phyloP scores from a whole-genome alignment of 371 early-diverging fungal genomes.

The Circinella umbellata region DNA sequence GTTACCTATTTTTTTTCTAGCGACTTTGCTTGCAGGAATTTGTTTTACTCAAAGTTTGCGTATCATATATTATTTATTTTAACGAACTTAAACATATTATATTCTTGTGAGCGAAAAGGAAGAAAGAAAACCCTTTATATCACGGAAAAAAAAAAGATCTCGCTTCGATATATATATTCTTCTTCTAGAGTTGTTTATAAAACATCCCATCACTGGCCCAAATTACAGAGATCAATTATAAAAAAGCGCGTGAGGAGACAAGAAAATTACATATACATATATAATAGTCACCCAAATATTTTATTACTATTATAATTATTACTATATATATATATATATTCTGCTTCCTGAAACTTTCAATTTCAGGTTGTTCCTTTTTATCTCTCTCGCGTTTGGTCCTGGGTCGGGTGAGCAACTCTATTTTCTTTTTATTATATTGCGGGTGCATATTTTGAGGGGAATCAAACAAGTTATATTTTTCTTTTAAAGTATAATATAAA shows the following conservation, averaged over 20 bases:
- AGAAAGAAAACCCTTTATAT: conserved; percentile 3
- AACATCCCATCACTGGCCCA: conserved; percentile 15
- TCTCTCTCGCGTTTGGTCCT: conserved; percentile 12
- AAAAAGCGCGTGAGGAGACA: background rate
- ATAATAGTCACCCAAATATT: no score
- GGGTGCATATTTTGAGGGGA: conserved; percentile 11
- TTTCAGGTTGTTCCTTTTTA: no score
- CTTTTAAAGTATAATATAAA: background rate
- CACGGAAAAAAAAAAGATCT: background rate
- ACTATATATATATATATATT: no score
- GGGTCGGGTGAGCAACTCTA: conserved; percentile 22
- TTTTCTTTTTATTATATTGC: conserved; percentile 16
- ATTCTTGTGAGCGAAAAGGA: no score
- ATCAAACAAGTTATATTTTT: no score
- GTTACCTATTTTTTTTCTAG: background rate
- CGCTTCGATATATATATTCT: conserved; percentile 1
- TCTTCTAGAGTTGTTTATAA: conserved; percentile 10
- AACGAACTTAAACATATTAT: no score
- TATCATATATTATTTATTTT: no score
- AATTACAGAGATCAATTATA: conserved; percentile 1
- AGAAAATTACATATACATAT: background rate
- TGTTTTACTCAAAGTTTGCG: no score
- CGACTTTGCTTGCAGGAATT: no score
- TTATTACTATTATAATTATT: no score
- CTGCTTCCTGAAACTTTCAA: no score